A percentile compares a stretch with the other conserved stretches of the same genome.
phyloP scores from a whole-genome alignment of 2,329 filamentous ascomycete species.

The Thermoascus crustaceus region DNA sequence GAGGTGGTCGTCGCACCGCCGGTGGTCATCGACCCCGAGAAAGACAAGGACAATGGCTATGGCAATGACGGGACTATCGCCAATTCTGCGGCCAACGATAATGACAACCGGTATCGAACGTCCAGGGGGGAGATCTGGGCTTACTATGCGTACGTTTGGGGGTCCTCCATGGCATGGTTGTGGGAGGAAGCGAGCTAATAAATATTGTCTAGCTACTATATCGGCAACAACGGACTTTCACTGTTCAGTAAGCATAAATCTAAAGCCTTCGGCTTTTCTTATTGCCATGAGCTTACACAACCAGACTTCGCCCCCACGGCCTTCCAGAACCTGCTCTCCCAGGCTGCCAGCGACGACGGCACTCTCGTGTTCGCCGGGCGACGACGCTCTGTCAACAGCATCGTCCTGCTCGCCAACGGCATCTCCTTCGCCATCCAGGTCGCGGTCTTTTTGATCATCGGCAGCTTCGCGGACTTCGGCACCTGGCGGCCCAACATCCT shows the following conservation, averaged over 20 bases:
- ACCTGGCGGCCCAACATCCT: constrained; percentile 56
- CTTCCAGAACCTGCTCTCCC: constrained; percentile 56
- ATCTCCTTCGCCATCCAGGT: constrained; percentile 61
- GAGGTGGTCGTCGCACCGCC: too few relatives aligned
- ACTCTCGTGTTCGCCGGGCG: constrained; percentile 50
- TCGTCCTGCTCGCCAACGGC: constrained; percentile 58
- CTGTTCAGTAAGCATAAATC: constrained; percentile 42
- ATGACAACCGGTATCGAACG: constrained; percentile 45
- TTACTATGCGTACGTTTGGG: constrained; percentile 43
- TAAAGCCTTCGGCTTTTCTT: constrained; percentile 5
- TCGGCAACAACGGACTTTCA: constrained; percentile 57
- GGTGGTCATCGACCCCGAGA: too few relatives aligned
- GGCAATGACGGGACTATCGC: too few relatives aligned
- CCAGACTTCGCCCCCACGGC: constrained; percentile 53
- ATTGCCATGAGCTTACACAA: too few relatives aligned
- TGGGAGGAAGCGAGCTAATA: constrained; percentile 9
- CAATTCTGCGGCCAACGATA: too few relatives aligned
- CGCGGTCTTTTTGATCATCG: constrained; percentile 40
- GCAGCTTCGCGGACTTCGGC: constrained; percentile 54
- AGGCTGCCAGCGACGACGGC: constrained; percentile 49
- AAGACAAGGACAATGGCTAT: too few relatives aligned
- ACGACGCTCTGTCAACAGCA: constrained; percentile 54
- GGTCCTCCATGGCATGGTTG: too few relatives aligned
- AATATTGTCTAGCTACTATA: constrained; percentile 46
- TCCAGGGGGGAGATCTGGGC: constrained; percentile 49